phyloP scores from a whole-genome alignment of 2,329 filamentous ascomycete species.

The Ophiostoma ips region DNA sequence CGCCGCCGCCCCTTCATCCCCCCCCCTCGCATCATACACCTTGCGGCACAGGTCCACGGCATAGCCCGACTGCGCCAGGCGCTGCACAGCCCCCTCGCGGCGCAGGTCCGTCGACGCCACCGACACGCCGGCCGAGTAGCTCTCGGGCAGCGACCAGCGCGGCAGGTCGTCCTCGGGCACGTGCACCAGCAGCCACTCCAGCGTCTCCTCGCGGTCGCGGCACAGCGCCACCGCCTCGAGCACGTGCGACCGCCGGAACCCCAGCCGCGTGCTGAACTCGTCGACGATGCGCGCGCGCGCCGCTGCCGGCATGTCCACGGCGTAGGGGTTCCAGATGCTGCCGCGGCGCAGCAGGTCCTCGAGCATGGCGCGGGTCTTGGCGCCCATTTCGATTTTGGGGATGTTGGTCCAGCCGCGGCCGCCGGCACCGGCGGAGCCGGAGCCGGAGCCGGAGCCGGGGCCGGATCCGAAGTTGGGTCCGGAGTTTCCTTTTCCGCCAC shows the following conservation, averaged over 20 bases:
- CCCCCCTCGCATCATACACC: conserved; percentile 53
- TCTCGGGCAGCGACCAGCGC: conserved; percentile 78
- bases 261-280: conserved; percentile 57
- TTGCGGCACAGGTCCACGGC: conserved; percentile 70
- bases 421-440: conserved; percentile 14
- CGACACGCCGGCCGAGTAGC: conserved; percentile 78
- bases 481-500: conserved; percentile 15
- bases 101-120: conserved; percentile 72
- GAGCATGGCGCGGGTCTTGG: conserved; percentile 61
- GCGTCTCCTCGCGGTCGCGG: conserved; percentile 79
- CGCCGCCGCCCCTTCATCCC: conserved; percentile 65
- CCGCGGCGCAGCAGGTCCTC: conserved; percentile 67
- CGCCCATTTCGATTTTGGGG: conserved; percentile 87
- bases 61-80: conserved; percentile 72
- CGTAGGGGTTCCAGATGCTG: conserved; percentile 77
- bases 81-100: conserved; percentile 68
- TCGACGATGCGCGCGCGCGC: conserved; percentile 50
- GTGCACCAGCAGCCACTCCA: conserved; percentile 94
- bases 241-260: conserved; percentile 79
- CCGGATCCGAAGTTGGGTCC: conserved; percentile 13
- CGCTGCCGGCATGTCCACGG: conserved; percentile 45
- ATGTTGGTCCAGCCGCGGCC: conserved; percentile 64
- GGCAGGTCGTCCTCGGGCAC: conserved; percentile 96
- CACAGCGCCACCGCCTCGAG: conserved; percentile 79
- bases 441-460: neutral